These are phyloP conservation scores for Pestalotiopsis fici DNA, from an alignment of 2,329 filamentous ascomycete species.

Conservation along the genomic window DNA sequence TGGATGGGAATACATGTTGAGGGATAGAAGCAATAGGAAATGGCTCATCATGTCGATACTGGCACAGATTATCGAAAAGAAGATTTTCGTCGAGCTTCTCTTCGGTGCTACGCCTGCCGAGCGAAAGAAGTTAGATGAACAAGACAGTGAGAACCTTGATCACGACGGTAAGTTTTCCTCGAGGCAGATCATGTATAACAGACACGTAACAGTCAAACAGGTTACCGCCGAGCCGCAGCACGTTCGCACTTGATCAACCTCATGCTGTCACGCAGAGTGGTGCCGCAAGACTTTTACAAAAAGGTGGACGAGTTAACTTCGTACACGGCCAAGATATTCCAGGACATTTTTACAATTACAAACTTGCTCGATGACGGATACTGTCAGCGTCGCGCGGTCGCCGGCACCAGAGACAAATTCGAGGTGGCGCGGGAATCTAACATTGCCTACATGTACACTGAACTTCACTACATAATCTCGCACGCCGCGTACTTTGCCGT, in stretches of 20 bases:
- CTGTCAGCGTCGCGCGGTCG: neutral
- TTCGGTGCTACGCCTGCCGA: constrained; percentile 36
- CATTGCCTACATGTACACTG: constrained; percentile 19
- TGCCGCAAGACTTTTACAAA: constrained; percentile 35
- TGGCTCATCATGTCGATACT: constrained; percentile 37
- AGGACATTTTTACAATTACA: constrained; percentile 35
- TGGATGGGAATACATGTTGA: constrained; percentile 36
- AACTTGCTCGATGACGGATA: neutral
- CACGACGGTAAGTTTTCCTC: constrained; percentile 30
- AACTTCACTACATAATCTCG: constrained; percentile 26
- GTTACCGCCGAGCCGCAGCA: constrained; percentile 18
- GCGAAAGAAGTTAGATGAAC: constrained; percentile 25
- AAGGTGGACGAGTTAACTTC: constrained; percentile 35
- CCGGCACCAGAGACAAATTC: too few relatives aligned
- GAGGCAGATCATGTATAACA: constrained; percentile 12
- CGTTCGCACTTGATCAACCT: constrained; percentile 24
- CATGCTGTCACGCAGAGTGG: constrained; percentile 24
- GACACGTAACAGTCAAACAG: constrained; percentile 34
- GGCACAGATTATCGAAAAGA: constrained; percentile 36
- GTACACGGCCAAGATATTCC: constrained; percentile 32
- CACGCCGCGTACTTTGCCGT: constrained; percentile 29
- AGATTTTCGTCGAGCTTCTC: constrained; percentile 38
- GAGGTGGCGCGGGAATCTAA: neutral
- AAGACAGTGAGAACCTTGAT: constrained; percentile 29
- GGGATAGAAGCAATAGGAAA: constrained; percentile 26